Conservation (phyloP, 177 flowering plant genomes). For the Vitis hybrid region DNA sequence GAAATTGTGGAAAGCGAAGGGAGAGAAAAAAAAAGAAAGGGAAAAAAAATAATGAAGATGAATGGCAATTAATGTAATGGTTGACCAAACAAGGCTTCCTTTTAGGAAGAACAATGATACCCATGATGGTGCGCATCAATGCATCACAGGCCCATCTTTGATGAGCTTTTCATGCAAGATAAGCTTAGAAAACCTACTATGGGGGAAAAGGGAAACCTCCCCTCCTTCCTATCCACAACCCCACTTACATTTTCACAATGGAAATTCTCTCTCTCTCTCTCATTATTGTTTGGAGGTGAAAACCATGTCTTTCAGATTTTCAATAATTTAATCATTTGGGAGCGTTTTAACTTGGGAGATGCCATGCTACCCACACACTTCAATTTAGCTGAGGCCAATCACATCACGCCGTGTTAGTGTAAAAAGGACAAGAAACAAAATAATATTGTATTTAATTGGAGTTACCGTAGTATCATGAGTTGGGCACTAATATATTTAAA, state of each 20-base stretch:
- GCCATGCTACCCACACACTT: not conserved
- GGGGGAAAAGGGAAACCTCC: conserved; percentile 8
- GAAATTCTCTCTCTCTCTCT: conserved; percentile 3
- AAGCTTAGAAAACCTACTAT: not conserved
- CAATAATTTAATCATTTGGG: not conserved
- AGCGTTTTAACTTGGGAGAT: not conserved
- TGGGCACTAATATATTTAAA: too few species aligned
- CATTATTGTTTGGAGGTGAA: not conserved
- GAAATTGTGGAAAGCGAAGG: not conserved
- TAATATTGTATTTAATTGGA: not conserved
- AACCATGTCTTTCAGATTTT: not conserved
- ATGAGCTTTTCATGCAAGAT: conserved; percentile 27
- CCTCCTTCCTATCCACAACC: not conserved
- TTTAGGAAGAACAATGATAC: conserved; percentile 28
- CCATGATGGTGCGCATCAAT: conserved; percentile 26
- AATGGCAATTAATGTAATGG: conserved; percentile 22
- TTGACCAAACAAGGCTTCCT: conserved; percentile 25
- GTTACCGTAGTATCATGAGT: too few species aligned
- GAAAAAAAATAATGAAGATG: not conserved
- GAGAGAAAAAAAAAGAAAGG: not conserved
- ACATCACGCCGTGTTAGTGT: not conserved
- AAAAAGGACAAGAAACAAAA: not conserved
- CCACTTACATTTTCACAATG: not conserved
- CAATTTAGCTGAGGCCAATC: not conserved
- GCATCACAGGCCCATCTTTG: not conserved